phyloP scores from a whole-genome alignment of 371 early-diverging fungal species.

The Cokeromyces recurvatus region DNA sequence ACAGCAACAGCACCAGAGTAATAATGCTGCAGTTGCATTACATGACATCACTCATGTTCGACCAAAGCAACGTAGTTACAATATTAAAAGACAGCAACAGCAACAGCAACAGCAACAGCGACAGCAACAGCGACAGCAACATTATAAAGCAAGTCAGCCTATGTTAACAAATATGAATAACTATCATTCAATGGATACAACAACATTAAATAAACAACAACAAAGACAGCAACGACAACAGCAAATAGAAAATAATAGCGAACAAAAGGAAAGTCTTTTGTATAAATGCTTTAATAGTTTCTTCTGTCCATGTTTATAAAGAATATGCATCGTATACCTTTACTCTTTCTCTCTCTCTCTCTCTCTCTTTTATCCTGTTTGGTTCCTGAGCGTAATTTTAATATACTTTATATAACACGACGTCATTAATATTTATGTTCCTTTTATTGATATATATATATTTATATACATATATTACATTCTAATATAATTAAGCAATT shows the following conservation, averaged over 20 bases:
- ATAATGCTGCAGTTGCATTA: conserved; percentile 14
- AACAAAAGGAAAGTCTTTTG: conserved; percentile 16
- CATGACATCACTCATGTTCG: conserved; percentile 13
- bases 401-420: no score
- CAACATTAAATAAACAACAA: conserved; percentile 10
- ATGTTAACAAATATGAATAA: conserved; percentile 17
- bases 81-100: neutral
- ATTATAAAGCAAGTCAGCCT: conserved; percentile 19
- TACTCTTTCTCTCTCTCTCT: no score
- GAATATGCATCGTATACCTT: no score
- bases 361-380: no score
- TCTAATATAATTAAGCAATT: no score
- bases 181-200: conserved; percentile 20
- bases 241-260: conserved; percentile 5
- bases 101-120: conserved; percentile 13
- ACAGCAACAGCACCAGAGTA: neutral
- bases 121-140: conserved; percentile 6
- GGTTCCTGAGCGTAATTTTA: no score
- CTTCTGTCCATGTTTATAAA: conserved; percentile 9
- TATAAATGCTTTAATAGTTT: conserved; percentile 10
- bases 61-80: conserved; percentile 6
- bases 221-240: no score
- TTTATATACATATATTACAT: no score
- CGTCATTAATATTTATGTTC: no score
- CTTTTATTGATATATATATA: no score